A percentile compares a stretch with the other conserved stretches of the same genome.
Evolutionary conservation across 495 filamentous ascomycete species (phyloP).

Genomic region (Podospora bellae-mahoneyi): DNA sequence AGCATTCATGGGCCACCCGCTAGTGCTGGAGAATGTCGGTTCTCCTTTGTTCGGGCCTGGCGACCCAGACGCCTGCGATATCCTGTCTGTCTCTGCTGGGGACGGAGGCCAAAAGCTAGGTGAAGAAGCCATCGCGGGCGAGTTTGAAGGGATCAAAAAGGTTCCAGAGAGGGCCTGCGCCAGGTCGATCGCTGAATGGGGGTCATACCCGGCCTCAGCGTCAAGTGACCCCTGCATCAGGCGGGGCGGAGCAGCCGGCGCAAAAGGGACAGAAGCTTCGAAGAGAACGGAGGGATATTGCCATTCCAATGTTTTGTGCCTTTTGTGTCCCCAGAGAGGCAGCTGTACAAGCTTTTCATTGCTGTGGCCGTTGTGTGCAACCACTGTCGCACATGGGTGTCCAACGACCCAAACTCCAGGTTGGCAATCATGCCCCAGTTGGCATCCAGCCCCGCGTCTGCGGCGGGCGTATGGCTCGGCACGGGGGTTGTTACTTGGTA

Average conservation of each 20-base stretch:
- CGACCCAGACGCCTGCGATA: background rate
- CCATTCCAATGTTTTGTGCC: background rate
- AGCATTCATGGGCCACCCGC: background rate
- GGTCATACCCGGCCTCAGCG: slow-evolving; percentile 8
- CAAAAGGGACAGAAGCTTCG: background rate
- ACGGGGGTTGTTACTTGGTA: slow-evolving; percentile 2
- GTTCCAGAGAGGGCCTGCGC: slow-evolving; percentile 1
- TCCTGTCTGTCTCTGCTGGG: background rate
- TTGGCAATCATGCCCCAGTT: slow-evolving; percentile 3
- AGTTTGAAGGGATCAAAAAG: background rate
- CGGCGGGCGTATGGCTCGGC: slow-evolving; percentile 3
- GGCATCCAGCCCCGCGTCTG: background rate
- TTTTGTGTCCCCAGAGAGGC: background rate
- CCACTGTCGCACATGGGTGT: background rate
- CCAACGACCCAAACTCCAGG: background rate
- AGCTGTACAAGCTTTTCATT: slow-evolving; percentile 4
- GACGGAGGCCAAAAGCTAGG: background rate
- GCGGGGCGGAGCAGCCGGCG: slow-evolving; percentile 1
- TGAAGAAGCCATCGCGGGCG: background rate
- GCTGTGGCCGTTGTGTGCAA: slow-evolving; percentile 5
- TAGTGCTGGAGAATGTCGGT: background rate
- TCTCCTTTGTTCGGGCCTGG: background rate
- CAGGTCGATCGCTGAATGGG: background rate
- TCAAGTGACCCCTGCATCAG: slow-evolving; percentile 13
- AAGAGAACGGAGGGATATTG: background rate